These are phyloP conservation scores for Turnera subulata DNA, from an alignment of 345 rosid genomes.

Conservation along the genomic window DNA sequence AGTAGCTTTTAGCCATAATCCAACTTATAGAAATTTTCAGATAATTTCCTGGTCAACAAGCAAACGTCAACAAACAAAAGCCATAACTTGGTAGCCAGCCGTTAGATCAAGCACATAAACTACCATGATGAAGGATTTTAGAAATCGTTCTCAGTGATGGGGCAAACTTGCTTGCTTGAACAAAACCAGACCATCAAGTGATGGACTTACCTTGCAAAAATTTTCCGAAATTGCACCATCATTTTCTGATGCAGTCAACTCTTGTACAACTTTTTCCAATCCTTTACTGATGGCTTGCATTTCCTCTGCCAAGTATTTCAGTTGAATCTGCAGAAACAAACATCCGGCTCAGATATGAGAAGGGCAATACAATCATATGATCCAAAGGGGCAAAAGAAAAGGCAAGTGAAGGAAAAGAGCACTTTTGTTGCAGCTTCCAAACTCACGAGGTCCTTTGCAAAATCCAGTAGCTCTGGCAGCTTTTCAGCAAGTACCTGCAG, in stretches of 20 bases:
- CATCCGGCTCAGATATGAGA: neutral
- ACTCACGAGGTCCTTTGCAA: conserved; percentile 22
- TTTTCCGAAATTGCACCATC: conserved; percentile 25
- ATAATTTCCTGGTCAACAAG: too few relatives aligned
- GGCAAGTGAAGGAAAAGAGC: neutral
- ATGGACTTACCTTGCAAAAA: conserved; percentile 18
- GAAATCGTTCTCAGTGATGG: neutral
- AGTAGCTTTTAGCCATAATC: too few relatives aligned
- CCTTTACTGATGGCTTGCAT: conserved; percentile 37
- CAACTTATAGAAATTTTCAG: too few relatives aligned
- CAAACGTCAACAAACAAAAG: too few relatives aligned
- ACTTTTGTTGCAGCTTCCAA: conserved; percentile 34
- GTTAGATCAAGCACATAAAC: too few relatives aligned
- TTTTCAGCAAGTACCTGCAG: conserved; percentile 24
- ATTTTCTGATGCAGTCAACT: conserved; percentile 28
- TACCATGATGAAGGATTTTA: neutral
- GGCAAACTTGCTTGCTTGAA: neutral
- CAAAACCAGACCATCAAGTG: too few relatives aligned
- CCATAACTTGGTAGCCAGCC: too few relatives aligned
- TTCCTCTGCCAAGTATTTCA: conserved; percentile 34
- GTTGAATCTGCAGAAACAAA: conserved; percentile 18
- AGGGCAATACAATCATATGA: neutral
- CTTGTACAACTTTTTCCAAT: conserved; percentile 29
- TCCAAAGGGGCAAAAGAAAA: neutral
- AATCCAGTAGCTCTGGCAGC: conserved; percentile 28